phyloP scores from a whole-genome alignment of 1,139 yeast genomes.

The Candida albicans region DNA sequence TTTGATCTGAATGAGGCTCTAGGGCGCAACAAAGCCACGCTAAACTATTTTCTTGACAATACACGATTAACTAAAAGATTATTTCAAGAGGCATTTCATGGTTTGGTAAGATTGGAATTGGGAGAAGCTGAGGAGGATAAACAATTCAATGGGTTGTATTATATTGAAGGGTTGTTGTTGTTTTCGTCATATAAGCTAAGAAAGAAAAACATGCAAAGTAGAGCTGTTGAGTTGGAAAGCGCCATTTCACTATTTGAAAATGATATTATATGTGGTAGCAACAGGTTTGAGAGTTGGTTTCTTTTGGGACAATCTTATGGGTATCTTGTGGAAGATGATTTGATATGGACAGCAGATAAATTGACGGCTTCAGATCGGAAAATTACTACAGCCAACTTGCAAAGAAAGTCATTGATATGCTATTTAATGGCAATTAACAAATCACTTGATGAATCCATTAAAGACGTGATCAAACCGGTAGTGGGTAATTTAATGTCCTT shows the following conservation, averaged over 20 bases:
- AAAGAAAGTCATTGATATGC: slow-evolving; percentile 69
- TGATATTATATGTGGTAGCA: slow-evolving; percentile 67
- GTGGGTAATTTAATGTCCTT: slow-evolving; percentile 54
- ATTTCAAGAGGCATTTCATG: slow-evolving; percentile 60
- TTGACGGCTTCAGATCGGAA: slow-evolving; percentile 66
- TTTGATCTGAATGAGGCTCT: slow-evolving; percentile 34
- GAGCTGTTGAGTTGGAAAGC: slow-evolving; percentile 76
- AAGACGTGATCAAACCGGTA: slow-evolving; percentile 27
- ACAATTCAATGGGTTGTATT: slow-evolving; percentile 60
- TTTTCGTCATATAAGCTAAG: slow-evolving; percentile 65
- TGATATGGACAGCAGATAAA: slow-evolving; percentile 89
- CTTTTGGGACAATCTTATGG: slow-evolving; percentile 81
- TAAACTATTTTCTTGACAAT: slow-evolving; percentile 55
- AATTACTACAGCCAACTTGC: slow-evolving; percentile 59
- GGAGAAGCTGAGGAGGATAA: slow-evolving; percentile 16
- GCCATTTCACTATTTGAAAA: slow-evolving; percentile 64
- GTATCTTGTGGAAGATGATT: slow-evolving; percentile 79
- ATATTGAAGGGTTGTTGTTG: slow-evolving; percentile 67
- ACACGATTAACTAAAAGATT: slow-evolving; percentile 48
- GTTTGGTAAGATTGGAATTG: slow-evolving; percentile 40
- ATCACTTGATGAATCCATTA: slow-evolving; percentile 25
- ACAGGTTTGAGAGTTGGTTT: slow-evolving; percentile 83
- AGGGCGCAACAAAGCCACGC: slow-evolving; percentile 39
- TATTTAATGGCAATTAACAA: slow-evolving; percentile 74
- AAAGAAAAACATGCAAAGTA: slow-evolving; percentile 73